Evolutionary conservation across 1,284 basidiomycete genomes (phyloP).

Genomic region (Microstroma glucosiphilum): DNA sequence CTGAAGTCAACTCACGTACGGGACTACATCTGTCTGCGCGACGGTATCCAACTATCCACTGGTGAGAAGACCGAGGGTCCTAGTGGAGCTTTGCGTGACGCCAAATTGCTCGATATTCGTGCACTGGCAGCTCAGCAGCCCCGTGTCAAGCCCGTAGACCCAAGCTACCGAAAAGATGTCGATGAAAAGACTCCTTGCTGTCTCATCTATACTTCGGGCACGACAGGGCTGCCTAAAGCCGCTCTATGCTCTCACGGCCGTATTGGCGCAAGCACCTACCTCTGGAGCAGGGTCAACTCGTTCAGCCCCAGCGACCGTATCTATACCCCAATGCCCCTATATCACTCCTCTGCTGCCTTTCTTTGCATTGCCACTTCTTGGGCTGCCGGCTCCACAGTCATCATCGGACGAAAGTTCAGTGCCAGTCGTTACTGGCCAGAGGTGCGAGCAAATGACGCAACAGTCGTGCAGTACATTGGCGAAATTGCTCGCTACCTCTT

Average conservation of each 20-base stretch:
- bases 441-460: conserved; percentile 45
- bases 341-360: conserved; percentile 45
- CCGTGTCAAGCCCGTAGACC: conserved; percentile 24
- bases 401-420: conserved; percentile 51
- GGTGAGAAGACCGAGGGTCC: conserved; percentile 18
- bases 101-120: conserved; percentile 25
- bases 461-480: conserved; percentile 51
- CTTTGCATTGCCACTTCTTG: conserved; percentile 45
- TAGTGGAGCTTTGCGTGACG: conserved; percentile 19
- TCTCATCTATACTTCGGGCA: conserved; percentile 43
- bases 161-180: conserved; percentile 28
- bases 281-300: conserved; percentile 36
- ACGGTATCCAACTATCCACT: conserved; percentile 23
- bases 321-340: conserved; percentile 51
- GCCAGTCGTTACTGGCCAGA: conserved; percentile 49
- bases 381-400: conserved; percentile 42
- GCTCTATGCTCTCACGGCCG: conserved; percentile 50
- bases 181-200: conserved; percentile 25
- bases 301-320: conserved; percentile 39
- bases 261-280: conserved; percentile 32
- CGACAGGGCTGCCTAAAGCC: conserved; percentile 49
- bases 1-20: conserved; percentile 19
- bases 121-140: conserved; percentile 21
- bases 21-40: conserved; percentile 40
- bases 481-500: conserved; percentile 50